Evolutionary conservation across 176 grass and related monocot species (phyloP).

Genomic region (Coix lacrymajobi): DNA sequence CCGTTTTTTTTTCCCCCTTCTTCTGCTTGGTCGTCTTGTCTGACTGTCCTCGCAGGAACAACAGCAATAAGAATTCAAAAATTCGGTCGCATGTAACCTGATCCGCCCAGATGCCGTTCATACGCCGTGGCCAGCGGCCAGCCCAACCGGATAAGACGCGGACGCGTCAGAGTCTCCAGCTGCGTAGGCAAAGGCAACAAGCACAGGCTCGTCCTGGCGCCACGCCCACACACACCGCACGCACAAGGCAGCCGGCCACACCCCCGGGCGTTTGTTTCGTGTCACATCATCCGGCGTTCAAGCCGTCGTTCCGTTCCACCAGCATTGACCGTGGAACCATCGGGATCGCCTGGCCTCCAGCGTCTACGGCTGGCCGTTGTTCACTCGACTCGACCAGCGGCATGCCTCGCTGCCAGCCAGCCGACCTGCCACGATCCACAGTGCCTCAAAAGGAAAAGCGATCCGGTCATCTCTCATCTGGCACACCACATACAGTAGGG

Average conservation of each 20-base stretch:
- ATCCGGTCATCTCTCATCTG: neutral
- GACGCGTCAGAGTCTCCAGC: no score
- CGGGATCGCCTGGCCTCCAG: neutral
- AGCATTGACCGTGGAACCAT: neutral
- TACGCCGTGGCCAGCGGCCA: neutral
- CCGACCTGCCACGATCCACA: neutral
- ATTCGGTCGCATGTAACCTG: neutral
- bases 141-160: neutral
- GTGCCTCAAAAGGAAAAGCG: no score
- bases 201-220: neutral
- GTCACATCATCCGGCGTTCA: neutral
- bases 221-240: neutral
- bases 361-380: neutral
- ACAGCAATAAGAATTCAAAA: neutral
- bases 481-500: neutral
- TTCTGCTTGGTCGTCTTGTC: neutral
- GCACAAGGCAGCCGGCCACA: neutral
- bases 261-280: neutral
- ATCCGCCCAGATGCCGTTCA: neutral
- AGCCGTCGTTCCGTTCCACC: neutral
- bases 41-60: neutral
- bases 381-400: neutral
- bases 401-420: neutral
- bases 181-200: neutral
- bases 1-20: no score